Evolutionary conservation across 2,329 filamentous ascomycete genomes (phyloP).

Genomic region (Pezicula radicicola): DNA sequence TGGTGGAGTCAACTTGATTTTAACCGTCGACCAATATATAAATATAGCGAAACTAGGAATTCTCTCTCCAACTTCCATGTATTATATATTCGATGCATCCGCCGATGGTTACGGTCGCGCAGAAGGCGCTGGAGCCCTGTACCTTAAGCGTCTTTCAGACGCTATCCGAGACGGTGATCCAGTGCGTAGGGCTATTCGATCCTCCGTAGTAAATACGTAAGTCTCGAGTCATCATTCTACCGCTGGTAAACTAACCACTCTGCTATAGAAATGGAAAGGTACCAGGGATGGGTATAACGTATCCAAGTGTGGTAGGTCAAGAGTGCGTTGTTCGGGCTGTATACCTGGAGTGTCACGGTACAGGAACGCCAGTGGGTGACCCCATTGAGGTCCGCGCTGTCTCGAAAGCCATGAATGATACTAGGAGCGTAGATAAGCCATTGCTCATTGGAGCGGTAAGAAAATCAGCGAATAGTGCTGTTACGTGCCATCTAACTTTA

Average conservation of each 20-base stretch:
- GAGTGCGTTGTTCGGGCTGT: too few relatives aligned
- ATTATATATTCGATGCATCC: constrained; percentile 52
- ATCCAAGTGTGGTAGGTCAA: too few relatives aligned
- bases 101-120: constrained; percentile 63
- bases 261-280: constrained; percentile 48
- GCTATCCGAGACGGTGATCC: constrained; percentile 56
- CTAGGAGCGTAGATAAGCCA: background rate
- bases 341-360: constrained; percentile 20
- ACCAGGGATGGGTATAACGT: constrained; percentile 28
- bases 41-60: background rate
- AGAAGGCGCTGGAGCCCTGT: constrained; percentile 54
- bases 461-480: too few relatives aligned
- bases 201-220: constrained; percentile 40
- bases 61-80: constrained; percentile 39
- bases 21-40: background rate
- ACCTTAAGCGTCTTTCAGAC: constrained; percentile 55
- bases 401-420: background rate
- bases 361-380: constrained; percentile 16
- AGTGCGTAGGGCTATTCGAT: constrained; percentile 51
- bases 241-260: too few relatives aligned
- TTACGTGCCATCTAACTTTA: too few relatives aligned
- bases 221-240: too few relatives aligned
- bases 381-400: constrained; percentile 10
- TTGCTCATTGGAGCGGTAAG: constrained; percentile 4
- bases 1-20: background rate